Evolutionary conservation across 495 filamentous ascomycete genomes (phyloP).

Genomic region (Xylaria flabelliformis): DNA sequence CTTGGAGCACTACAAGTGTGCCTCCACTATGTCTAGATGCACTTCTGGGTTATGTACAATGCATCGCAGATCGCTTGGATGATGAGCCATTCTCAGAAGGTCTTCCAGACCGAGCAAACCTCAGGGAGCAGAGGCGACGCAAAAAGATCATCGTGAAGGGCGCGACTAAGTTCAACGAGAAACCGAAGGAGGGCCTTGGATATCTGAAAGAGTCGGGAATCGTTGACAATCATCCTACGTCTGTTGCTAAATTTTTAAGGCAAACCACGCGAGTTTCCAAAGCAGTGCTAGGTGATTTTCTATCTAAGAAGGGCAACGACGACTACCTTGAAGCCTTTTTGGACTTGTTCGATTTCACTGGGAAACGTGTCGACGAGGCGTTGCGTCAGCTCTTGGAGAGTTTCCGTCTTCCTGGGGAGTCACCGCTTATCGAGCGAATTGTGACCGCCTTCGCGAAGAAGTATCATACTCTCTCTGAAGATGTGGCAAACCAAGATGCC

Average conservation of each 20-base stretch:
- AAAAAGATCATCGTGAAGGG: slow-evolving; percentile 91
- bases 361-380: slow-evolving; percentile 87
- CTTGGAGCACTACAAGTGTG: slow-evolving; percentile 99
- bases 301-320: slow-evolving; percentile 89
- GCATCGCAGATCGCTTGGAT: slow-evolving; percentile 84
- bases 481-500: slow-evolving; percentile 87
- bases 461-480: slow-evolving; percentile 79
- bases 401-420: slow-evolving; percentile 96
- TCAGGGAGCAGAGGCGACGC: slow-evolving; percentile 72
- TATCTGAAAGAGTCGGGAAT: slow-evolving; percentile 84
- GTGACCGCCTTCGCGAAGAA: slow-evolving; percentile 84
- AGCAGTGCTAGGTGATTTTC: slow-evolving; percentile 85
- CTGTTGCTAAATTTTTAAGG: slow-evolving; percentile 81
- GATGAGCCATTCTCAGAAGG: slow-evolving; percentile 68
- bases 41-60: slow-evolving; percentile 87
- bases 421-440: slow-evolving; percentile 90
- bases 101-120: slow-evolving; percentile 66
- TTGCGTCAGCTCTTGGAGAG: slow-evolving; percentile 83
- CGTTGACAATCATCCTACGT: slow-evolving; percentile 75
- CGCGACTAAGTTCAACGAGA: slow-evolving; percentile 92
- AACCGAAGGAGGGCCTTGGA: slow-evolving; percentile 85
- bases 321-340: slow-evolving; percentile 82
- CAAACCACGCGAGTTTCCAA: slow-evolving; percentile 89
- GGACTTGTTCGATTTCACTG: slow-evolving; percentile 82
- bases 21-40: slow-evolving; percentile 94